Base-by-base conservation (phyloP, 495 filamentous ascomycete species). In the Penicillium cinerascens region DNA sequence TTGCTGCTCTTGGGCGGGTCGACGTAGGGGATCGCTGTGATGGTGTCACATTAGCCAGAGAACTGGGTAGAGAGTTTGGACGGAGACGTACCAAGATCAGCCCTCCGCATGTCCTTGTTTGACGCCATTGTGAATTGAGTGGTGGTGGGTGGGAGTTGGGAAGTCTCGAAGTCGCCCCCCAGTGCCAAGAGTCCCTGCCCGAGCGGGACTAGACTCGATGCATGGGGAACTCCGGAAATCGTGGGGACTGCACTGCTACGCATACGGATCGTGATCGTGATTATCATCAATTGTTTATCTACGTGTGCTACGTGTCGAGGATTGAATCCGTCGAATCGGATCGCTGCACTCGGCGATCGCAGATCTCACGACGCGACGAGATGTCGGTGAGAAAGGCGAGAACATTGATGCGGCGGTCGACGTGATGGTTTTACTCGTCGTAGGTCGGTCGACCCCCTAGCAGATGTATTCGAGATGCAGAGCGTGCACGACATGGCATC, bases 81-180 rank as follows among this genome's bases (percentile, higher is more conserved):
- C 23, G 11, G 23, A 11, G 16, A 70, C 78, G 61, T 78, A 96
- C 91, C 82, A 55, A 96, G 80, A 72, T 96, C 90, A 44, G 79
- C 74, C 61, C 90, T 79, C 29, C 91, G 84, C 88, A 92, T 91
- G 69, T 96, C 90, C 69, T 91, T 95, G 69, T 83, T 88, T 33
- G 81, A 79, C 22, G 87, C 73, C 86, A 91, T 91, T 40, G 33
- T 55, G 46, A 25, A 29, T 26, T 49, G 11, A 41, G 49, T 13
- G 49, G 42, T 41, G 42, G 38, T 37, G 41, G 47, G 44, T 29
- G 40, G 25, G 38, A 42, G 54, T 44, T 33, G 40, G 35, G 26
- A 51, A 59, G 54, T 46, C 42, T 49, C 37, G 44, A 60, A 39
- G 23, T 55, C 36, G 44, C 33, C 50, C 37, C 47, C 53, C 37